Base-by-base conservation (phyloP, 2,329 filamentous ascomycete species). In the Fusarium heterosporum region DNA sequence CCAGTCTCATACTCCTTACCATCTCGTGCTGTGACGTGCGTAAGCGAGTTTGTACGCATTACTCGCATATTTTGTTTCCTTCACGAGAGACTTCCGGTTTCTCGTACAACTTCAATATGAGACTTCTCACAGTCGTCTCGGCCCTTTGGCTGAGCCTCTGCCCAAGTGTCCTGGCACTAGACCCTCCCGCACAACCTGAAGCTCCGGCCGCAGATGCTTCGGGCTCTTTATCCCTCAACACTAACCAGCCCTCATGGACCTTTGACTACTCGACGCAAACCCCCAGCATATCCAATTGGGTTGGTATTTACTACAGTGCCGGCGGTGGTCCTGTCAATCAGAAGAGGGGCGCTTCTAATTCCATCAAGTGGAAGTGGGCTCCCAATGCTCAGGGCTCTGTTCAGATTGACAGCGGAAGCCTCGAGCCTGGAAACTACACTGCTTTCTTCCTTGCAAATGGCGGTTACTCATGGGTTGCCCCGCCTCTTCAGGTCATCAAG, bases 391-490 rank as follows among this genome's bases (percentile, higher is more conserved):
- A 72, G 7, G 79, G 77, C 40, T 70, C 57, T 0, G 65, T 79
- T 5, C 55, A 52, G 11, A 52, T 81, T 3, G 46, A 72, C 9
- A 55, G 67, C 11, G 49, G 48, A 2, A 61, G 55, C 3, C 68
- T 80, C 1, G 58, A 69, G 11, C 66, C 69, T 2, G 78, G 78
- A 7, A 66, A 64, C 4, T 81, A 79, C 66, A 72, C 66, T 25
- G 80, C 75, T 8, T 81, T 73, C 65, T 78, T 80, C 54, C 72
- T 81, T 13, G 74, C 76, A 8, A 61, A 71, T 13, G 74, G 75
- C 43, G 75, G 74, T 7, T 81, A 81, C 66, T 71, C 71, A 40
- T 78, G 75, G 72, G 72, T 81, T 5, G 73, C 77, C 2, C 65
- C 72, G 11, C 77, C 79, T 4, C 61, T 79, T 30, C 64, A 73